Evolutionary conservation across 2,329 filamentous ascomycete species (phyloP), one percentile per base, ranked within the genome.

Genomic region (Colletotrichum tabaci): DNA sequence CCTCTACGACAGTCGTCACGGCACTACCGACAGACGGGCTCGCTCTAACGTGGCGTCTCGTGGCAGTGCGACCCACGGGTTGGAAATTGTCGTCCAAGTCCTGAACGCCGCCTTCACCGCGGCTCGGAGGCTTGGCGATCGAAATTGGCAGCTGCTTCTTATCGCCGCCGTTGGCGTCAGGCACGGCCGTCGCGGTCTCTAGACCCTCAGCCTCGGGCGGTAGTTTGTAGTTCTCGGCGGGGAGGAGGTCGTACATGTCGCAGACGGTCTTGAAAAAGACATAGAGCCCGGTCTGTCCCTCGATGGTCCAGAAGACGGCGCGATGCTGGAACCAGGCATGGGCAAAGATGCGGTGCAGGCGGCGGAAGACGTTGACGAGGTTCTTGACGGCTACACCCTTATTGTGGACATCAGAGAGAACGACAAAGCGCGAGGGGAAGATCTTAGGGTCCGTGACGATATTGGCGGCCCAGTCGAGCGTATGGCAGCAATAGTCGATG

Each of bases 301-400:
- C 96, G 1, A 98, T 92, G 50, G 93, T 91, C 95, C 96, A 98
- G 81, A 98, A 99, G 64, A 98, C 94, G 66, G 93, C 93, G 56
- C 95, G 90, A 81, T 99, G 96, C 83, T 98, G 95, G 81, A 98
- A 99, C 96, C 96, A 99, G 9, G 96, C 96, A 80, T 99, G 96
- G 57, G 96, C 96, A 80, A 98, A 99, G 82, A 99, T 98, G 72
- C 96, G 90, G 82, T 99, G 97, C 61, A 98, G 89, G 16, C 96
- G 90, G 67, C 96, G 90, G 82, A 99, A 98, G 67, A 99, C 96
- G 80, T 98, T 98, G 76, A 96, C 93, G 71, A 99, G 87, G 80
- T 97, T 96, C 81, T 94, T 94, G 71, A 93, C 86, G 67, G 94
- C 93, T 53, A 87, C 82, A 73, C 86, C 87, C 79, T 88, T 89